Evolutionary conservation across 495 filamentous ascomycete genomes (phyloP).

Genomic region (Hyaloscypha hepaticicola): DNA sequence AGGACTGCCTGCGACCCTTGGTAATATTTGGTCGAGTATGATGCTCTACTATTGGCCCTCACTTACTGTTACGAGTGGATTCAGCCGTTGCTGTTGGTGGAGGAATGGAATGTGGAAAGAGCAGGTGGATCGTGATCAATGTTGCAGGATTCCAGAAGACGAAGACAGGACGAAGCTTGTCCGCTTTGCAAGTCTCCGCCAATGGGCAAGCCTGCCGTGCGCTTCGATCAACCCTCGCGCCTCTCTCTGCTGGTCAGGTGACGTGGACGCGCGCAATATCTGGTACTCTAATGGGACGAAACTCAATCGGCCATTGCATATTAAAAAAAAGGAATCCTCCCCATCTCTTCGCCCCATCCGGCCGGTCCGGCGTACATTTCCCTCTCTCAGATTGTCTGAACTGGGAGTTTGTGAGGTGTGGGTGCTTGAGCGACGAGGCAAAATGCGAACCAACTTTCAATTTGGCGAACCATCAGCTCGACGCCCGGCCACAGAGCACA

Average conservation of each 20-base stretch:
- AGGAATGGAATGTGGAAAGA: no score
- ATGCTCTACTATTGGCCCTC: background rate
- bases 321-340: no score
- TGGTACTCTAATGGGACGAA: no score
- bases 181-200: no score
- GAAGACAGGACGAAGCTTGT: no score
- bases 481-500: background rate
- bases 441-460: slow-evolving; percentile 20
- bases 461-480: background rate
- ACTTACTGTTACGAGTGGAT: background rate
- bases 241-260: no score
- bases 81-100: slow-evolving; percentile 1
- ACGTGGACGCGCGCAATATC: no score
- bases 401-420: background rate
- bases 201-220: no score
- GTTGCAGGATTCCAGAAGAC: background rate
- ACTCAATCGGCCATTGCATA: no score
- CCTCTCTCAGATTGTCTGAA: background rate
- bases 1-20: background rate
- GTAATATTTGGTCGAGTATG: background rate
- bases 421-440: background rate
- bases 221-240: no score
- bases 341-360: no score
- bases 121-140: background rate
- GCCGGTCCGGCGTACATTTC: no score